Conservation (phyloP, 371 early-diverging fungal species). For the Capillidium heterosporum region DNA sequence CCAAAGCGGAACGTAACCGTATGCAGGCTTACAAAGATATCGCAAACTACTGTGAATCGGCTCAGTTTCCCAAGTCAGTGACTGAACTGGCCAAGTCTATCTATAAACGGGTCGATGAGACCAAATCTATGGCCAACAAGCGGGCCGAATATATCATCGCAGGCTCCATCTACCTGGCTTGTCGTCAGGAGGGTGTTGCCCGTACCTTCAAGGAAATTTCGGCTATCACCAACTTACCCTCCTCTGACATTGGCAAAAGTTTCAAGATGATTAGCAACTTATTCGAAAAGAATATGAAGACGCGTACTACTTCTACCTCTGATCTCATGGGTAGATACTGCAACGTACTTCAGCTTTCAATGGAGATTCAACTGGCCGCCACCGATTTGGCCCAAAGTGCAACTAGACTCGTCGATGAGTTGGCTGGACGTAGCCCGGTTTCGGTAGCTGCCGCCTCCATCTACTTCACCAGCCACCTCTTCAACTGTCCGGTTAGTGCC, state of each 20-base stretch:
- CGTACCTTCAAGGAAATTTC: conserved; percentile 97
- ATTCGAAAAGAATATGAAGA: conserved; percentile 35
- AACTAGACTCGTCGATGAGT: conserved; percentile 52
- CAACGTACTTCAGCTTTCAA: conserved; percentile 49
- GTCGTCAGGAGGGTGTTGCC: conserved; percentile 77
- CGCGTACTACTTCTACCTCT: conserved; percentile 46
- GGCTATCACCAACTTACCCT: conserved; percentile 81
- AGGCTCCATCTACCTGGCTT: conserved; percentile 95
- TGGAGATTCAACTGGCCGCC: conserved; percentile 53
- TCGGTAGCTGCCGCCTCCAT: conserved; percentile 85
- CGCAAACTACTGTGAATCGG: conserved; percentile 76
- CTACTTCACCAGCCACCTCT: conserved; percentile 61
- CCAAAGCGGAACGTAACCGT: conserved; percentile 60
- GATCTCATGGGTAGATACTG: conserved; percentile 80
- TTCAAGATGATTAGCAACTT: conserved; percentile 50
- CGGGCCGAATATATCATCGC: conserved; percentile 84
- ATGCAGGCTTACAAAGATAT: conserved; percentile 89
- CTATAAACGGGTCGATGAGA: conserved; percentile 78
- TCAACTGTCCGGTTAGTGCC: conserved; percentile 38
- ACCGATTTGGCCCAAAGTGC: conserved; percentile 50
- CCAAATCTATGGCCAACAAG: conserved; percentile 80
- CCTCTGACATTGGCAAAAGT: conserved; percentile 78
- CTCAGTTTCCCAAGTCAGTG: conserved; percentile 67
- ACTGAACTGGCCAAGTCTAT: conserved; percentile 90
- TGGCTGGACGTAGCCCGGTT: conserved; percentile 81